phyloP scores from a whole-genome alignment of 257 asterid genomes.

The Capsicum baccatum region DNA sequence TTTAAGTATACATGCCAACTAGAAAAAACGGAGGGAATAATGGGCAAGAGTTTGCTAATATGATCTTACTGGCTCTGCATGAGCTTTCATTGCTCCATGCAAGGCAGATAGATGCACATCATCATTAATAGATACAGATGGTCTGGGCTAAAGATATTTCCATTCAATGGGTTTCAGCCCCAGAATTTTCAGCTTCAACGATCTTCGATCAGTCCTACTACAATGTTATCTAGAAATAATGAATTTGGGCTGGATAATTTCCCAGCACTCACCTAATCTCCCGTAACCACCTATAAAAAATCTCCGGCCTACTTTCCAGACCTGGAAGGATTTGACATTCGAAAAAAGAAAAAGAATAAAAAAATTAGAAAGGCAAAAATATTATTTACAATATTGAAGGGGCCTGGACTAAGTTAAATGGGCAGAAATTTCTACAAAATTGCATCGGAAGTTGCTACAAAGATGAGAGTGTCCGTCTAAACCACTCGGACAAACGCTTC shows the following conservation, averaged over 20 bases:
- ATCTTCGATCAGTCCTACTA: conserved; percentile 24
- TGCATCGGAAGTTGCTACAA: conserved; percentile 52
- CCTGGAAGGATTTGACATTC: neutral
- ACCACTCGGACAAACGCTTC: conserved; percentile 76
- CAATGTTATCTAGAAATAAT: conserved; percentile 22
- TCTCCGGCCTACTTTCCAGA: conserved; percentile 16
- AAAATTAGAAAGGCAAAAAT: conserved; percentile 14
- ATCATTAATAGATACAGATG: neutral
- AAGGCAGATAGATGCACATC: neutral
- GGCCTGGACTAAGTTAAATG: neutral
- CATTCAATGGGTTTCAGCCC: conserved; percentile 11
- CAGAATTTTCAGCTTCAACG: conserved; percentile 20
- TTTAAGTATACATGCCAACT: too few species aligned
- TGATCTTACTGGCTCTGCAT: too few species aligned
- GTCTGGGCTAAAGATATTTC: neutral
- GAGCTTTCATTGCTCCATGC: neutral
- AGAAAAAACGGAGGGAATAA: too few species aligned
- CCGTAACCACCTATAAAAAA: conserved; percentile 24
- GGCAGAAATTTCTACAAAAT: conserved; percentile 62
- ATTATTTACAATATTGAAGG: conserved; percentile 23
- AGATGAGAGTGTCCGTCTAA: conserved; percentile 55
- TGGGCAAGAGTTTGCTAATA: too few species aligned
- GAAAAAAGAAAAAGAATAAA: conserved; percentile 20
- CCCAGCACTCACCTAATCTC: neutral
- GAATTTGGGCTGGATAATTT: conserved; percentile 10